Percentiles rank a stretch among this genome's conserved stretches.
Evolutionary conservation across 257 asterid species (phyloP).

Genomic region (Striga asiatica): DNA sequence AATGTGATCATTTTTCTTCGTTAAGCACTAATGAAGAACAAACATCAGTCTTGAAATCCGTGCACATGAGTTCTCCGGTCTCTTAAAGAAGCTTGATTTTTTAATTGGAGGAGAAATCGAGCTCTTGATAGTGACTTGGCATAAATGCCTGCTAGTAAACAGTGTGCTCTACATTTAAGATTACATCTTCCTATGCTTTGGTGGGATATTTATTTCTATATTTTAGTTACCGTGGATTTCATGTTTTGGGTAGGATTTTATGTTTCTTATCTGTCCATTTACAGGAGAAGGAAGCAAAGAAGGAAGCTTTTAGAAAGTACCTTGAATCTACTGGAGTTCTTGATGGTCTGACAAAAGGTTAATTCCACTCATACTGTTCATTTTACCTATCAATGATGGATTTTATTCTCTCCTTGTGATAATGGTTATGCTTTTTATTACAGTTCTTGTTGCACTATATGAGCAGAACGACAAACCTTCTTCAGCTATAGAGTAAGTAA

Average conservation of each 20-base stretch:
- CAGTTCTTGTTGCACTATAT: slow-evolving; percentile 80
- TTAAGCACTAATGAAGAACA: not conserved
- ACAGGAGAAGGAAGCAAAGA: slow-evolving; percentile 93
- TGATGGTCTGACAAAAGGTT: slow-evolving; percentile 87
- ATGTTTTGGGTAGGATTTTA: not conserved
- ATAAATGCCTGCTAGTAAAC: not conserved
- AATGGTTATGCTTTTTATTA: slow-evolving; percentile 9
- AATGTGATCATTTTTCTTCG: not conserved
- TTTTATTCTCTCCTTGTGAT: slow-evolving; percentile 4
- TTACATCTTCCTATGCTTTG: not conserved
- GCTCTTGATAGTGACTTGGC: not conserved
- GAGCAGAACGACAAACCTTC: slow-evolving; percentile 96
- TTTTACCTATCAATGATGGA: not conserved
- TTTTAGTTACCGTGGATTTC: not conserved
- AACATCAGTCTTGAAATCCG: not conserved
- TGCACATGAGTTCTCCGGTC: not conserved
- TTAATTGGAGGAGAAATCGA: not conserved
- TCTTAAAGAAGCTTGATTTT: not conserved
- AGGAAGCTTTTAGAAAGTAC: slow-evolving; percentile 90
- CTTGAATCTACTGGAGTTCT: slow-evolving; percentile 83
- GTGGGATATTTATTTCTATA: not conserved
- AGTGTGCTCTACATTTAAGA: not conserved
- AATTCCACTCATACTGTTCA: slow-evolving; percentile 3
- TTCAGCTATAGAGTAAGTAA: slow-evolving; percentile 82
- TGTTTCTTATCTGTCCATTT: slow-evolving; percentile 1